Conservation (phyloP, 139 green algal genomes). For the Chlorella sp. region DNA sequence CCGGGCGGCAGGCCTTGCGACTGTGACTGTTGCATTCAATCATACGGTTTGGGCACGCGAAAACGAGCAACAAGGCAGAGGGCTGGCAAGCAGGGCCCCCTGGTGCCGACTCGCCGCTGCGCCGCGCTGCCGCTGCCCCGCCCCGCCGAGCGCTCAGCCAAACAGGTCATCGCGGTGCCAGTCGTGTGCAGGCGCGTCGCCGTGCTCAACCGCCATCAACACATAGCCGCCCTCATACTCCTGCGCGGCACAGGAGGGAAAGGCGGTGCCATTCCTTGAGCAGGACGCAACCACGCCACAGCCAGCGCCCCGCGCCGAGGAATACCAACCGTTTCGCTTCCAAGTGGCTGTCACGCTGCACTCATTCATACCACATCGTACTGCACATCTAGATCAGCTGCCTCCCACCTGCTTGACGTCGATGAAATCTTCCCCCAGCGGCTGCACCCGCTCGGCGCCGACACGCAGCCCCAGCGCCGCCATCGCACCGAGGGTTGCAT, state of each 20-base stretch:
- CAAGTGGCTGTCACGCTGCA: not conserved
- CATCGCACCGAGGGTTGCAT: constrained; percentile 21
- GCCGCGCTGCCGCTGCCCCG: not conserved
- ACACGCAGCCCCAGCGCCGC: constrained; percentile 14
- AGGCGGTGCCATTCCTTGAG: not conserved
- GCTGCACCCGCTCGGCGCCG: constrained; percentile 20
- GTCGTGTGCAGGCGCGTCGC: not conserved
- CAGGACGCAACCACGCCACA: not conserved
- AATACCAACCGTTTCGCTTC: not conserved
- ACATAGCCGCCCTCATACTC: constrained; percentile 79
- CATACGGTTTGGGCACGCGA: too few species aligned
- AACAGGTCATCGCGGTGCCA: constrained; percentile 42
- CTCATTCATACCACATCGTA: not conserved
- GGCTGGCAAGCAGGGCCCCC: too few species aligned
- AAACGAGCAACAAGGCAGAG: not conserved
- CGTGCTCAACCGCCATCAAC: constrained; percentile 64
- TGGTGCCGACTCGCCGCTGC: not conserved
- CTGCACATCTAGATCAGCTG: too few species aligned
- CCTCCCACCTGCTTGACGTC: not conserved
- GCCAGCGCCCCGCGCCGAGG: too few species aligned
- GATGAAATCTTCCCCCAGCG: constrained; percentile 26
- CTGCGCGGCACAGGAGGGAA: not conserved
- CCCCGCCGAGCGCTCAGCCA: not conserved
- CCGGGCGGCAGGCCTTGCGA: too few species aligned
- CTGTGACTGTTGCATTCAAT: too few species aligned